Evolutionary conservation across 1,284 basidiomycete species (phyloP), one percentile per base, ranked within the genome.

Genomic region (Coniferiporia weirii): DNA sequence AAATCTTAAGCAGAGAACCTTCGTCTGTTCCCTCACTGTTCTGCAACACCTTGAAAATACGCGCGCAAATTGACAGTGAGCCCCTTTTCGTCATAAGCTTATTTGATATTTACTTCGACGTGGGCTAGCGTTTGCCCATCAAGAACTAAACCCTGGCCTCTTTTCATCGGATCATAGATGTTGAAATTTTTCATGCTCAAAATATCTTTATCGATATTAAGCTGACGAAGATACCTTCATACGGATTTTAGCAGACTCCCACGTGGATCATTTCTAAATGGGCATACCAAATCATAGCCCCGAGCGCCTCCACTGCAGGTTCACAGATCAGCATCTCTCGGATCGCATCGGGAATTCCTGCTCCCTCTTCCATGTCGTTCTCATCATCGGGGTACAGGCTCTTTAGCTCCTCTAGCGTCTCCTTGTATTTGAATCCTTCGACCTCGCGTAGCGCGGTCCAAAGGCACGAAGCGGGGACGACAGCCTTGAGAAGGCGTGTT

Each of bases 111-210:
- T 60, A 90, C 92, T 77, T 98, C 95, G 65, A 98, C 80, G 71
- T 98, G 95, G 13, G 91, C 90, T 51, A 98, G 76, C 0, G 93
- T 95, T 69, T 97, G 93, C 1, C 95, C 95, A 71, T 98, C 95
- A 32, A 98, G 79, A 0, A 91, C 80, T 49, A 98, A 75, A 20
- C 87, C 91, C 68, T 88, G 80, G 19, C 93, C 93, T 63, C 82
- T 80, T 68, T 88, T 88, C 82, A 97, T 92, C 0, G 95, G 95
- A 72, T 98, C 94, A 69, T 97, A 97, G 47, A 97, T 79, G 68
- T 97, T 95, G 79, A 98, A 98, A 70, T 97, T 97, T 73, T 85
- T 89, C 85, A 95, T 94, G 59, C 85, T 91, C 64, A 98, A 71
- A 57, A 98, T 84, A 66, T 97, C 93, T 69, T 92, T 91, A 74